Percentiles rank a stretch among this genome's conserved stretches.
phyloP scores from a whole-genome alignment of 306 rosid genomes.

The Lupinus albus region DNA sequence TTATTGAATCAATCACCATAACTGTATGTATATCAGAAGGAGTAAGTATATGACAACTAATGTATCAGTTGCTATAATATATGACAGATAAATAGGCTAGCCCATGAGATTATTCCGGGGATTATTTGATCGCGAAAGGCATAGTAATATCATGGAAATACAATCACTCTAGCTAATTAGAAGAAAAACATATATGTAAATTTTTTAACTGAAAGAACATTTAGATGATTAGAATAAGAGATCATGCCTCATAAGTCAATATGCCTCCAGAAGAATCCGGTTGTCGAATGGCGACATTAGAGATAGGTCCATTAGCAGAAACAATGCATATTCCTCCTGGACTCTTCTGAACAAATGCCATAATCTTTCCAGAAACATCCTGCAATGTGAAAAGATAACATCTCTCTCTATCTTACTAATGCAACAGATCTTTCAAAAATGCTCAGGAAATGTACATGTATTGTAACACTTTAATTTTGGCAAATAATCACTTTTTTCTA shows the following conservation, averaged over 20 bases:
- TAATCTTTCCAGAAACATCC: conserved; percentile 80
- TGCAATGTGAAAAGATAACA: conserved; percentile 44
- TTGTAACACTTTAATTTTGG: neutral
- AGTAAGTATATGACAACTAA: conserved; percentile 7
- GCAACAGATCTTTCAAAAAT: conserved; percentile 31
- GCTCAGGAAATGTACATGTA: neutral
- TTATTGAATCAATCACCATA: conserved; percentile 17
- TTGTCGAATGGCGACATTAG: conserved; percentile 75
- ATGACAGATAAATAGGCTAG: conserved; percentile 27
- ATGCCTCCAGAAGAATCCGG: conserved; percentile 73
- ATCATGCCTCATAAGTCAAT: conserved; percentile 77
- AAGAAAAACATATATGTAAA: neutral
- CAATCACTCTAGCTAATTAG: conserved; percentile 13
- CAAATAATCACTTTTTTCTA: too few species aligned
- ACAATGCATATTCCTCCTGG: conserved; percentile 74
- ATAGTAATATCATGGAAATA: conserved; percentile 21
- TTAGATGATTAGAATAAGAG: conserved; percentile 20
- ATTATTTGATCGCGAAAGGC: conserved; percentile 18
- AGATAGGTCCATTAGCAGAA: conserved; percentile 80
- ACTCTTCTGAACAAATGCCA: conserved; percentile 66
- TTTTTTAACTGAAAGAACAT: conserved; percentile 17
- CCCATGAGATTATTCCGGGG: conserved; percentile 10
- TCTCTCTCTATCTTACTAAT: conserved; percentile 28
- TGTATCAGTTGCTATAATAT: conserved; percentile 8
- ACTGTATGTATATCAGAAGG: conserved; percentile 9